Percentiles rank a stretch among this genome's conserved stretches.
Evolutionary conservation across 257 asterid species (phyloP).

Genomic region (Primulina eburnea): DNA sequence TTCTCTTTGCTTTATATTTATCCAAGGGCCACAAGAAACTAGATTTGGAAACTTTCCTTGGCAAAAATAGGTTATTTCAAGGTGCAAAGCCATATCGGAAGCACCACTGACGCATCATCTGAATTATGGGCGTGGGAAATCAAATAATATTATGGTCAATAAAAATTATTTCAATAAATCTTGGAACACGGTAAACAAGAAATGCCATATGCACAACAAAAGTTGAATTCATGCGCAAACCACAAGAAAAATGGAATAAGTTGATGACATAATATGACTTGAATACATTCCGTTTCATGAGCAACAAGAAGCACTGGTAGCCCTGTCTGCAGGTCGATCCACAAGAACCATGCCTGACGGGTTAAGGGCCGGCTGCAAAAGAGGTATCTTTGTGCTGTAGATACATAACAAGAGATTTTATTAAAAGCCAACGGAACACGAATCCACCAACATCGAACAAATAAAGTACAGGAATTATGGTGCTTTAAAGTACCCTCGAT

Average conservation of each 20-base stretch:
- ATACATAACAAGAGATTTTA: conserved; percentile 3
- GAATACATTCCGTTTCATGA: conserved; percentile 28
- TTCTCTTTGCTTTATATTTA: neutral
- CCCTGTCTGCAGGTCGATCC: conserved; percentile 64
- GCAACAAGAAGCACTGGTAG: conserved; percentile 53
- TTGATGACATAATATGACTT: conserved; percentile 11
- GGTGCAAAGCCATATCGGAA: neutral
- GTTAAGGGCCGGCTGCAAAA: conserved; percentile 69
- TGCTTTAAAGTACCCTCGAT: neutral
- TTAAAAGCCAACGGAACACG: neutral
- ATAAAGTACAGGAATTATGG: neutral
- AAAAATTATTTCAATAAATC: neutral
- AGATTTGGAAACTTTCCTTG: neutral
- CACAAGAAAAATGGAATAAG: neutral
- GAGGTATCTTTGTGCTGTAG: conserved; percentile 78
- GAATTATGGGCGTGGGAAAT: neutral
- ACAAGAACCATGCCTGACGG: conserved; percentile 82
- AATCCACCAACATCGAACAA: neutral
- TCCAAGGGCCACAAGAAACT: neutral
- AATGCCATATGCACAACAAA: neutral
- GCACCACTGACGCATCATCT: no score
- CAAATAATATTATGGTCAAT: neutral
- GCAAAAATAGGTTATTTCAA: neutral
- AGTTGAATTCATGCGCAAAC: conserved; percentile 7
- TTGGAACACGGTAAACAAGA: neutral